A percentile compares a stretch with the other conserved stretches of the same genome.
phyloP scores from a whole-genome alignment of 1,284 basidiomycete genomes.

The Fomitopsis pinicola region DNA sequence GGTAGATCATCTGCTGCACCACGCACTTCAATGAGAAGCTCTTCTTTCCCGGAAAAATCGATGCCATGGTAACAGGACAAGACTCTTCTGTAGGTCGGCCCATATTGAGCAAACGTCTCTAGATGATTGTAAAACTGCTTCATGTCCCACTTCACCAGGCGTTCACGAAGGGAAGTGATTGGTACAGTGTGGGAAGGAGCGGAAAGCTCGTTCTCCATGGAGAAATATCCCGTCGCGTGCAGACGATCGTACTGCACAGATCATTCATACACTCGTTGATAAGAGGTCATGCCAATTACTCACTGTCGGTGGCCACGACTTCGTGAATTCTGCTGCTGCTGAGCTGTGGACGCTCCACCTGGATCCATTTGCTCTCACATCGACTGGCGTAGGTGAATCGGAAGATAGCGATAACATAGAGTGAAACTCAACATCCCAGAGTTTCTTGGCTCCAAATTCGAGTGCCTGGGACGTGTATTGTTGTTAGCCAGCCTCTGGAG shows the following conservation, averaged over 20 bases:
- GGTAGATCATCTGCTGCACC: neutral
- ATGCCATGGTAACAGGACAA: neutral
- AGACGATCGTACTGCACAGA: neutral
- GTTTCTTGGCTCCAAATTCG: constrained; percentile 20
- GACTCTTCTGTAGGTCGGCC: constrained; percentile 10
- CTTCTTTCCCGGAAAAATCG: neutral
- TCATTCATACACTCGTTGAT: neutral
- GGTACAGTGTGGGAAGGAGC: neutral
- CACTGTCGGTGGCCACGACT: too few species aligned
- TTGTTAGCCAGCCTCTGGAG: too few species aligned
- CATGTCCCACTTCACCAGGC: constrained; percentile 6
- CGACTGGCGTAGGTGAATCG: constrained; percentile 25
- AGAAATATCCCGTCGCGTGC: neutral
- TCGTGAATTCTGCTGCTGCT: too few species aligned
- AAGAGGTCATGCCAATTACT: too few species aligned
- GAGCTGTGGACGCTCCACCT: neutral
- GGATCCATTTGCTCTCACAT: neutral
- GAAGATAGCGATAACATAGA: constrained; percentile 23
- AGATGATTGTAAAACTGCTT: too few species aligned
- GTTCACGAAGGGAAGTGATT: neutral
- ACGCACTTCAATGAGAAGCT: constrained; percentile 3
- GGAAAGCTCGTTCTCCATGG: constrained; percentile 8
- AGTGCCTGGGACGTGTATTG: constrained; percentile 6
- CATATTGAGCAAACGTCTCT: constrained; percentile 12
- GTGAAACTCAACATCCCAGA: constrained; percentile 23